Percentiles rank a stretch among this genome's conserved stretches.
Evolutionary conservation across 768 basidiomycete species (phyloP).

Genomic region (Russula lepida): DNA sequence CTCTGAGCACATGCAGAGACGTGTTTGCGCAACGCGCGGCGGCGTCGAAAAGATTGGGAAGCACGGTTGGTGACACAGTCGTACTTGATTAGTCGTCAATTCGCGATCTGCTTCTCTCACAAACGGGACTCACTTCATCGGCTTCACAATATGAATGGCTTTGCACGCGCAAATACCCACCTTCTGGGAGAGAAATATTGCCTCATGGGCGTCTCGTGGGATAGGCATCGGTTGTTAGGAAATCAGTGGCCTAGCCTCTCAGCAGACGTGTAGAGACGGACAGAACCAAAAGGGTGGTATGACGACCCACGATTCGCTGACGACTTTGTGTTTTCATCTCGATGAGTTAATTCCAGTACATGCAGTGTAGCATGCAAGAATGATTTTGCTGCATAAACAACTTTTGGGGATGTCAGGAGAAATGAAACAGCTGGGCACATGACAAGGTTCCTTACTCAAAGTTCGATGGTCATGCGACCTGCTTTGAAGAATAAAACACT

Average conservation of each 20-base stretch:
- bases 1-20: conserved; percentile 44
- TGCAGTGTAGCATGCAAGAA: conserved; percentile 53
- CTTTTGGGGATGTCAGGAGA: conserved; percentile 34
- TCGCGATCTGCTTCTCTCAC: not conserved
- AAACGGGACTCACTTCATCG: conserved; percentile 47
- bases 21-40: conserved; percentile 31
- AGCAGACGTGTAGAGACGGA: not conserved
- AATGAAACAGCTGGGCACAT: not conserved
- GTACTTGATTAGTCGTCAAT: conserved; percentile 28
- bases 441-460: conserved; percentile 39
- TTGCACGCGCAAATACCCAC: conserved; percentile 59
- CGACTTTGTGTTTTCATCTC: conserved; percentile 29
- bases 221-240: not conserved
- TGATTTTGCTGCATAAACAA: conserved; percentile 60
- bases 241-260: not conserved
- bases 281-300: not conserved
- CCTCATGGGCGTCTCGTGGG: not conserved
- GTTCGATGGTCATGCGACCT: conserved; percentile 41
- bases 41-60: conserved; percentile 50
- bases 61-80: conserved; percentile 33
- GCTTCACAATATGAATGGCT: conserved; percentile 58
- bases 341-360: too few species aligned
- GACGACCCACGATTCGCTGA: not conserved
- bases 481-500: conserved; percentile 56
- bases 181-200: too few species aligned